Evolutionary conservation across 1,139 yeast species (phyloP), one percentile per base, ranked within the genome.

Genomic region (Blastobotrys serpentis): DNA sequence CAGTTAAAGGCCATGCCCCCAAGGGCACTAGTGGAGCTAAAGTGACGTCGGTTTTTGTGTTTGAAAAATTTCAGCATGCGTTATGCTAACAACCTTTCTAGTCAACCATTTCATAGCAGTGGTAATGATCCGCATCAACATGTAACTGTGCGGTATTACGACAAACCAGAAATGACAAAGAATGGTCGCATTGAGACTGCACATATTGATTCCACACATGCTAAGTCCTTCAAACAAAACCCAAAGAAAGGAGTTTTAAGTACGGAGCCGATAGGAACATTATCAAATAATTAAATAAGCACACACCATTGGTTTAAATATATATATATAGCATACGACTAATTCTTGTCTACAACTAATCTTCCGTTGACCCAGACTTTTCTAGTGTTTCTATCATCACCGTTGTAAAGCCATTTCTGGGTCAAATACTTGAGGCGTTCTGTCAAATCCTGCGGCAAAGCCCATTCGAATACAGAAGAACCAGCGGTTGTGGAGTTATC

Each of bases 361-460:
- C 77, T 70, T 3, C 98, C 98, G 59, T 81, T 79, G 32, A 90
- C 90, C 87, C 88, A 92, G 11, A 92, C 97, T 48, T 73, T 74
- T 11, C 70, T 62, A 39, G 94, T 82, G 64, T 92, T 92, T 61
- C 98, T 76, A 65, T 92, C 96, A 67, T 92, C 98, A 29, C 98
- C 98, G 52, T 82, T 79, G 64, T 88, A 92, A n/a, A 90, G 72
- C 98, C 98, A 92, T 64, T 88, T 89, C 47, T 87, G 87, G 4
- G 90, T 67, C 46, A 86, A 63, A 63, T 84, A 48, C 44, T 34
- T 47, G 18, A 60, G 47, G 38, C 47, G 48, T 52, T 16, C 47
- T 42, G 8, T 53, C 51, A 4, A 40, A 14, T 53, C 50, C n/a
- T 42, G 45, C 19, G 66, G 66, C 26, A 54, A 29, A 49, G 85